These are phyloP conservation scores for Cladosporium oxysporum DNA, from an alignment of 2,329 filamentous ascomycete species.

Conservation along the genomic window DNA sequence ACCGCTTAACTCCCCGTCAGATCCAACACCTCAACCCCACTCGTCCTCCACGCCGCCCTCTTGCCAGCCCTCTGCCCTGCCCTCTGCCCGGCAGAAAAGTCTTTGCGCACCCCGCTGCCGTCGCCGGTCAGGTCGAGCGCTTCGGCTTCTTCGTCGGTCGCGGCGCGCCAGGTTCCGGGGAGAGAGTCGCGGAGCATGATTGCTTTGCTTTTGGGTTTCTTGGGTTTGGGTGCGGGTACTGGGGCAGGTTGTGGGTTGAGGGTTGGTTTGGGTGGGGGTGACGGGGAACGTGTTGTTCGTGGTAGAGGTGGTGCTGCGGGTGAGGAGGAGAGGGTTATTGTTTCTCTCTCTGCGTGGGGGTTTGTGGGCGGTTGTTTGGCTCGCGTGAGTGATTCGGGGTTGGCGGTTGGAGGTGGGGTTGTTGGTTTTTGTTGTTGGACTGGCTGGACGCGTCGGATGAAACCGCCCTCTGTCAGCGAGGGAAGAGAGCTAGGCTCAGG, in stretches of 20 bases:
- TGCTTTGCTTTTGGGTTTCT: slow-evolving; percentile 16
- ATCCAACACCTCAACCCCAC: slow-evolving; percentile 40
- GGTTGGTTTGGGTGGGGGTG: background rate
- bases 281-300: background rate
- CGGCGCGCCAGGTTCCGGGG: slow-evolving; percentile 37
- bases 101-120: slow-evolving; percentile 26
- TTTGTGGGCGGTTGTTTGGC: background rate
- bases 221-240: slow-evolving; percentile 4
- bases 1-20: slow-evolving; percentile 27
- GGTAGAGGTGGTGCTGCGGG: background rate
- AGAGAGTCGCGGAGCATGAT: slow-evolving; percentile 37
- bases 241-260: background rate
- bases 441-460: background rate
- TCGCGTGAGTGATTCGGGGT: background rate
- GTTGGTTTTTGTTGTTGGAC: background rate
- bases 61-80: slow-evolving; percentile 17
- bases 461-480: background rate
- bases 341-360: background rate
- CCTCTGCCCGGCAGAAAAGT: background rate
- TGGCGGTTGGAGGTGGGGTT: slow-evolving; percentile 5
- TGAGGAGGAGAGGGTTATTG: slow-evolving; percentile 7
- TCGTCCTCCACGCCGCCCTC: slow-evolving; percentile 34
- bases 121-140: slow-evolving; percentile 33
- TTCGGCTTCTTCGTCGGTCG: slow-evolving; percentile 31
- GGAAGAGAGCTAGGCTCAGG: background rate